A percentile compares a stretch with the other conserved stretches of the same genome.
Evolutionary conservation across 768 basidiomycete species (phyloP).

Genomic region (Russula brevipes): DNA sequence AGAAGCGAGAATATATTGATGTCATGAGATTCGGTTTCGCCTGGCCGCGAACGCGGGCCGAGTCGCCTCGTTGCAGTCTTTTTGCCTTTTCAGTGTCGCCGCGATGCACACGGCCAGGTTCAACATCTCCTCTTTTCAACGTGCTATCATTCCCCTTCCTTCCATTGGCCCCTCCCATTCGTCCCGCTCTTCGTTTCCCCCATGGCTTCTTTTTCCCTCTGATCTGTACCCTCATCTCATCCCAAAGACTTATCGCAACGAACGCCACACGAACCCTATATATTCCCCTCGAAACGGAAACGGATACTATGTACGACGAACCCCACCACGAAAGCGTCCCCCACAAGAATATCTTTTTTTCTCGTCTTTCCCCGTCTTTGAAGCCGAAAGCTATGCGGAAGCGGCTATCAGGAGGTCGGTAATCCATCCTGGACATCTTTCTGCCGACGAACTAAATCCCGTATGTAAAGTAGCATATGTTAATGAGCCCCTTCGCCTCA

Average conservation of each 20-base stretch:
- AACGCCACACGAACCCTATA: conserved; percentile 12
- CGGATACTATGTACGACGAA: conserved; percentile 23
- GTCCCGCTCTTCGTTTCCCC: neutral
- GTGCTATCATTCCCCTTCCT: neutral
- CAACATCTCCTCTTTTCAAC: conserved; percentile 9
- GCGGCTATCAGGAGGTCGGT: conserved; percentile 11
- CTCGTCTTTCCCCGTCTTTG: conserved; percentile 5
- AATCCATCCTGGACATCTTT: neutral
- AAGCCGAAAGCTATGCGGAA: conserved; percentile 1
- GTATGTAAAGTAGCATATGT: neutral
- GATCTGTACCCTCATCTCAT: neutral
- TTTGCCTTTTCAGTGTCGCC: neutral
- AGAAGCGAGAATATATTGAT: too few species aligned
- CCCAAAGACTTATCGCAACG: neutral
- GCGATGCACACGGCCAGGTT: neutral
- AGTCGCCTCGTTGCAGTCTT: conserved; percentile 8
- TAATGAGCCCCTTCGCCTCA: neutral
- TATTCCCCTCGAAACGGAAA: conserved; percentile 7
- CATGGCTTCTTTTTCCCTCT: conserved; percentile 5
- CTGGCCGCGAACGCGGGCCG: neutral
- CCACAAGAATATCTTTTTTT: conserved; percentile 3
- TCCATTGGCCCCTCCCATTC: neutral
- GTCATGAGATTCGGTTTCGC: neutral
- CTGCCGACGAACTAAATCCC: neutral
- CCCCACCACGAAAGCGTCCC: conserved; percentile 10